phyloP scores from a whole-genome alignment of 805 yeast species.

The Wickerhamiella azymoides region DNA sequence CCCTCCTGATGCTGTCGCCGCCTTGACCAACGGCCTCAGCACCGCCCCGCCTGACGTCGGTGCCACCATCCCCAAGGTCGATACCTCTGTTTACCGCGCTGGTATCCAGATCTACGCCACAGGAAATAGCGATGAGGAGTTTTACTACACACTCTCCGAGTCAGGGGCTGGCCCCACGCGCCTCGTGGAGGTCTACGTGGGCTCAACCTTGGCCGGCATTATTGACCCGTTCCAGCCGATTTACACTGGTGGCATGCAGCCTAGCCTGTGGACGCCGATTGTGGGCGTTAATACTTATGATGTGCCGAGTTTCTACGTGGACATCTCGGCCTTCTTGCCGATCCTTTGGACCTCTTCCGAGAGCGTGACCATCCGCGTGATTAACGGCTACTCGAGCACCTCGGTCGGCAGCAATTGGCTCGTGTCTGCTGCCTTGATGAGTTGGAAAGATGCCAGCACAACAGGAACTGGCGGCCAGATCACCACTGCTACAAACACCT shows the following conservation, averaged over 20 bases:
- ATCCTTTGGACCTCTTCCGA: conserved; percentile 43
- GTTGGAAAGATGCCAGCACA: conserved; percentile 21
- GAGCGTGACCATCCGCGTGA: conserved; percentile 40
- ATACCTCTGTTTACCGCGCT: conserved; percentile 46
- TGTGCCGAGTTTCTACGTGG: conserved; percentile 53
- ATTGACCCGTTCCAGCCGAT: conserved; percentile 59
- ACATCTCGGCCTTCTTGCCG: conserved; percentile 57
- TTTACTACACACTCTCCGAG: conserved; percentile 46
- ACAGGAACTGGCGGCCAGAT: conserved; percentile 18
- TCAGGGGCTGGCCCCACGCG: conserved; percentile 27
- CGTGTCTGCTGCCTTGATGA: conserved; percentile 22
- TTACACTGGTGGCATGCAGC: conserved; percentile 71
- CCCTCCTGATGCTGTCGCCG: conserved; percentile 6
- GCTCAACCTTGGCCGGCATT: conserved; percentile 45
- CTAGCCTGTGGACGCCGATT: conserved; percentile 68
- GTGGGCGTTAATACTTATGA: conserved; percentile 67
- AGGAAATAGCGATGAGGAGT: conserved; percentile 72
- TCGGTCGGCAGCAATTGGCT: conserved; percentile 22
- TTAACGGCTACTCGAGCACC: conserved; percentile 16
- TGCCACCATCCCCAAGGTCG: conserved; percentile 23
- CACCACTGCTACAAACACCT: conserved; percentile 1
- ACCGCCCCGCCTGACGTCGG: conserved; percentile 2
- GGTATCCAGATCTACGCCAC: conserved; percentile 46
- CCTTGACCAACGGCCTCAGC: conserved; percentile 4
- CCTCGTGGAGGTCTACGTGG: conserved; percentile 45